Evolutionary conservation across 768 basidiomycete species (phyloP).

Genomic region (Chalciporus chontae): DNA sequence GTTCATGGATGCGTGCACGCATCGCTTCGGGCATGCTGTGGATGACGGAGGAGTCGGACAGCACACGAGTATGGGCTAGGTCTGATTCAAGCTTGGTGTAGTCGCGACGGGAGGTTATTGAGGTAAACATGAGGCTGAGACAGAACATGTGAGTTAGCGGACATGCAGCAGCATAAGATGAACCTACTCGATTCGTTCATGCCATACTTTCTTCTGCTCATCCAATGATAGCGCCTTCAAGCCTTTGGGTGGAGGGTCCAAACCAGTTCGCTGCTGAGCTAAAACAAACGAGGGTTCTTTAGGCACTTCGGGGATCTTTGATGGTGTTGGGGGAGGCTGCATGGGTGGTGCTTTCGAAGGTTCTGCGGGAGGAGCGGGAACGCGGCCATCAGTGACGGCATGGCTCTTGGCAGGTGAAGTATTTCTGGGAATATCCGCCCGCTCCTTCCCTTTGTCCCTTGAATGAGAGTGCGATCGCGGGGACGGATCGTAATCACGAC

Average conservation of each 20-base stretch:
- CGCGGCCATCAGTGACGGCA: background rate
- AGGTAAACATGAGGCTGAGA: conserved; percentile 35
- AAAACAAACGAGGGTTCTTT: conserved; percentile 18
- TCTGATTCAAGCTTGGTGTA: conserved; percentile 32
- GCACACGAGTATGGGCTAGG: conserved; percentile 22
- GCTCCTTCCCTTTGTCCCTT: conserved; percentile 6
- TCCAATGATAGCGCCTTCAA: conserved; percentile 28
- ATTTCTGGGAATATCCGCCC: background rate
- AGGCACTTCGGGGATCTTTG: conserved; percentile 16
- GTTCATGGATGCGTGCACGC: conserved; percentile 20
- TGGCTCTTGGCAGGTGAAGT: conserved; percentile 1
- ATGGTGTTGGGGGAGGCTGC: conserved; percentile 21
- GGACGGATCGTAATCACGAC: conserved; percentile 7
- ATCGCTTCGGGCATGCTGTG: conserved; percentile 24
- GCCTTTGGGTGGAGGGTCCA: conserved; percentile 2
- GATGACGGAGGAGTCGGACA: conserved; percentile 25
- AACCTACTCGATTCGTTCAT: conserved; percentile 39
- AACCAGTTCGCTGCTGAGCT: conserved; percentile 5
- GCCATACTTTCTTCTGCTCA: conserved; percentile 38
- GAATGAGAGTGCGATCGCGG: conserved; percentile 14
- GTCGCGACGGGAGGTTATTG: conserved; percentile 33
- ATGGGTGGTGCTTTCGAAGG: conserved; percentile 12
- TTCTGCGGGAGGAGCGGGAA: conserved; percentile 10
- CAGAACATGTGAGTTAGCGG: background rate
- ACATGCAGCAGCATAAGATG: background rate